Evolutionary conservation across 345 rosid genomes (phyloP), one percentile per base, ranked within the genome.

Genomic region (Sisymbrium irio): DNA sequence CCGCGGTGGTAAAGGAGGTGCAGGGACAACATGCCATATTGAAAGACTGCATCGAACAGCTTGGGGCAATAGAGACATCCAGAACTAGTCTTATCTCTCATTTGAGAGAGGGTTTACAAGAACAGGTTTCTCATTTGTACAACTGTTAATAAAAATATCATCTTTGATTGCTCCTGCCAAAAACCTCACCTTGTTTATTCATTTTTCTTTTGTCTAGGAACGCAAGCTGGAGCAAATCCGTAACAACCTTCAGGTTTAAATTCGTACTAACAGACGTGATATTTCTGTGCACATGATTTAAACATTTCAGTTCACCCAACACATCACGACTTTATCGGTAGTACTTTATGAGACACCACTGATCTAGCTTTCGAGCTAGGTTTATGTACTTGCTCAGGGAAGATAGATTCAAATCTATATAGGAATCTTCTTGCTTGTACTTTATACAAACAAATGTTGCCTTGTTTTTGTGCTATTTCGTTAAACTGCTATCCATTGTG

Each of bases 41-140:
- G 69, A 86, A 85, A 78, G 83, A 85, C 72, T 90, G 91, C 83
- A 77, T 95, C 50, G 88, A 85, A 62, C 96, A 90, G 78, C 82
- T 95, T 37, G 80, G 79, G 30, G 58, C 79, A 25, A 36, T 87
- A 69, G 98, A 88, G 82, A 82, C 91, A 70, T 77, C 89, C 19
- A 84, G 89, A 85, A 83, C 81, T 62, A 85, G 75, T 80, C 98
- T 95, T 11, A 85, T 92, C 72, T 78, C 87, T 71, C 78, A 77
- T 67, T 81, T 95, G 69, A 88, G 84, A 77, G 97, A 92, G 51
- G 93, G 91, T 74, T 84, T 95, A 62, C 94, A 86, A 57, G 98
- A 91, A 76, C 93, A 94, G 97, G 98, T 94, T 76, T 13, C 64
- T 15, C 59, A 30, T 65, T 49, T 67, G 27, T 58, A 73, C 41